phyloP scores from a whole-genome alignment of 371 early-diverging fungal species.

The Saksenaea oblongispora region DNA sequence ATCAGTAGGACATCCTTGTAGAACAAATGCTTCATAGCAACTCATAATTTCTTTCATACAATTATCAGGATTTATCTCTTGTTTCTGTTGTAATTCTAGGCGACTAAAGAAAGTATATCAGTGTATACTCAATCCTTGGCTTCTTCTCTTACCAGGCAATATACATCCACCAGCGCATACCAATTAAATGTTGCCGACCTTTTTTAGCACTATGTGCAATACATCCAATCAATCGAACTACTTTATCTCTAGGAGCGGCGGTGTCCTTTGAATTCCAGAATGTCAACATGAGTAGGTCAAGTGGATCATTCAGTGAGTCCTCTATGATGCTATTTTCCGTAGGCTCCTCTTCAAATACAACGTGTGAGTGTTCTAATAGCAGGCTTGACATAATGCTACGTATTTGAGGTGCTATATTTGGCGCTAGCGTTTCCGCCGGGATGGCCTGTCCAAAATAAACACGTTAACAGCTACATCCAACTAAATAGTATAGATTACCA shows the following conservation, averaged over 20 bases:
- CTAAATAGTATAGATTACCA: constrained; percentile 19
- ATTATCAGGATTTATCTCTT: not conserved
- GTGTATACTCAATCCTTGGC: not conserved
- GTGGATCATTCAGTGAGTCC: constrained; percentile 23
- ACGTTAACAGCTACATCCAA: not conserved
- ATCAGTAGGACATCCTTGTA: constrained; percentile 7
- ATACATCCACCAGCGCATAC: constrained; percentile 45
- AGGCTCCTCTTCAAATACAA: constrained; percentile 7
- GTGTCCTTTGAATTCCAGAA: constrained; percentile 26
- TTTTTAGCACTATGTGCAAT: constrained; percentile 22
- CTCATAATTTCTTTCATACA: constrained; percentile 20
- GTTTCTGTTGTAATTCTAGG: not conserved
- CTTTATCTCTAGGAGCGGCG: constrained; percentile 20
- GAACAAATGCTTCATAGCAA: constrained; percentile 17
- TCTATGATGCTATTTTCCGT: constrained; percentile 16
- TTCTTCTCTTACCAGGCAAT: constrained; percentile 29
- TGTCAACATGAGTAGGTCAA: constrained; percentile 29
- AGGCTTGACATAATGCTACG: constrained; percentile 17
- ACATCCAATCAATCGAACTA: constrained; percentile 24
- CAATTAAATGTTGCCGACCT: constrained; percentile 26
- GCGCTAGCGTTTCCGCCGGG: constrained; percentile 33
- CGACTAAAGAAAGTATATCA: not conserved
- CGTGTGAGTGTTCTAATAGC: constrained; percentile 5
- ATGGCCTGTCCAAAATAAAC: constrained; percentile 21
- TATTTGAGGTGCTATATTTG: constrained; percentile 27